Percentiles rank a stretch among this genome's conserved stretches.
Evolutionary conservation across 1,139 yeast genomes (phyloP).

Genomic region (Scheffersomyces segobiensis): DNA sequence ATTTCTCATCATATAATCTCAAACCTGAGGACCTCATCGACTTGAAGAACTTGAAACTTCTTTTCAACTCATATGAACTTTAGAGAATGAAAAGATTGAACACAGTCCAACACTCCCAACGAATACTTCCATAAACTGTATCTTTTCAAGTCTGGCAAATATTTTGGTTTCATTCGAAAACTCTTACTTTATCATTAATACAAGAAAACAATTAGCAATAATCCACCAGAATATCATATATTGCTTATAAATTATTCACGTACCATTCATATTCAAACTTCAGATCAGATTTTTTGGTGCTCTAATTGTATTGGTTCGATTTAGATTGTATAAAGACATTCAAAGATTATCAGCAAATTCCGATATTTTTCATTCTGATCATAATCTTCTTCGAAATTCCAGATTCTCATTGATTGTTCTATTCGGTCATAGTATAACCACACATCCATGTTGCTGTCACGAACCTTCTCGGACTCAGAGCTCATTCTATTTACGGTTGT

Average conservation of each 20-base stretch:
- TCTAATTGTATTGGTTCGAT: background rate
- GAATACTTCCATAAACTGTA: too few relatives aligned
- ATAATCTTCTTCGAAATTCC: background rate
- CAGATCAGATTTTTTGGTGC: background rate
- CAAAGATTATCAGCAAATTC: background rate
- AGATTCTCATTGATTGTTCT: background rate
- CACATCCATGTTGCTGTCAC: background rate
- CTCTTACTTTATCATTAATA: too few relatives aligned
- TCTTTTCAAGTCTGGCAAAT: too few relatives aligned
- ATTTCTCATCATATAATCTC: background rate
- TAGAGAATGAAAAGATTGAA: too few relatives aligned
- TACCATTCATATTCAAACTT: background rate
- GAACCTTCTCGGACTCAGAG: constrained; percentile 9
- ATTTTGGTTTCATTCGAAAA: too few relatives aligned
- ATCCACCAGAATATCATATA: too few relatives aligned
- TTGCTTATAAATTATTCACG: background rate
- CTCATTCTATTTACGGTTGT: constrained; percentile 9
- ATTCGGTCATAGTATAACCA: background rate
- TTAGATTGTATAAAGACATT: background rate
- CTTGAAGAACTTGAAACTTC: background rate
- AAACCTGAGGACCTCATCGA: background rate
- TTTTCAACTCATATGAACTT: too few relatives aligned
- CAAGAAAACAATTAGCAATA: too few relatives aligned
- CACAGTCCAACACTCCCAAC: too few relatives aligned
- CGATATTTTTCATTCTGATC: too few relatives aligned